These are phyloP conservation scores for Ensete glaucum DNA, from an alignment of 176 grass and related monocot genomes.

Conservation along the genomic window DNA sequence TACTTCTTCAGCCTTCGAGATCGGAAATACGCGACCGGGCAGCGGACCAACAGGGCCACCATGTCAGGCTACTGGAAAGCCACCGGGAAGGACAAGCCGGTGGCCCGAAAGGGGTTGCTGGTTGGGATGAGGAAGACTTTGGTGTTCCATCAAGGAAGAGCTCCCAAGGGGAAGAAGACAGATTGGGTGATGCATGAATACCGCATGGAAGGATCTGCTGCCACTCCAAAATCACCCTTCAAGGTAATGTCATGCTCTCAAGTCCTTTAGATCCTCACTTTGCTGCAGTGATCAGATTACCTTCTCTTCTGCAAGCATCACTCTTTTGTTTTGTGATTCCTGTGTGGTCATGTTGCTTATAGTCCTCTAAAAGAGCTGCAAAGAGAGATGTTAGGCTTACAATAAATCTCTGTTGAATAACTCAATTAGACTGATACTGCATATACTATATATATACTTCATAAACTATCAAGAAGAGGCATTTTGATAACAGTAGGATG, in stretches of 20 bases:
- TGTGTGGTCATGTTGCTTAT: no score
- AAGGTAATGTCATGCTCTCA: conserved; percentile 25
- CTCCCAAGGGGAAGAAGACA: conserved; percentile 81
- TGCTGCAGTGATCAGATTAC: no score
- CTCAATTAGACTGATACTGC: no score
- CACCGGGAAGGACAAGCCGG: conserved; percentile 61
- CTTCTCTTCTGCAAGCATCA: no score
- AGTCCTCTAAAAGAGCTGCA: no score
- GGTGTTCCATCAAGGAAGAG: conserved; percentile 78
- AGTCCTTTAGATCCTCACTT: not conserved
- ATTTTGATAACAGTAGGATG: no score
- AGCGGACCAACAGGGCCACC: conserved; percentile 70
- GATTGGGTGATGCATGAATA: conserved; percentile 99
- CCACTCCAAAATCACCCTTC: conserved; percentile 8
- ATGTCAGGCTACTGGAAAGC: conserved; percentile 85
- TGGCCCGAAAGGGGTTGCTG: conserved; percentile 18
- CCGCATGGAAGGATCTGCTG: conserved; percentile 37
- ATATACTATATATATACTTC: no score
- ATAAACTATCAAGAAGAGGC: no score
- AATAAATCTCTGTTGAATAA: no score
- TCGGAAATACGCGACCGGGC: conserved; percentile 75
- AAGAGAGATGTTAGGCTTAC: no score
- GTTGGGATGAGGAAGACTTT: conserved; percentile 91
- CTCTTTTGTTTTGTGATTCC: no score
- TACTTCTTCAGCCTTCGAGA: conserved; percentile 81